Evolutionary conservation across 2,329 filamentous ascomycete species (phyloP), one percentile per base, ranked within the genome.

Genomic region (Colletotrichum filicis): DNA sequence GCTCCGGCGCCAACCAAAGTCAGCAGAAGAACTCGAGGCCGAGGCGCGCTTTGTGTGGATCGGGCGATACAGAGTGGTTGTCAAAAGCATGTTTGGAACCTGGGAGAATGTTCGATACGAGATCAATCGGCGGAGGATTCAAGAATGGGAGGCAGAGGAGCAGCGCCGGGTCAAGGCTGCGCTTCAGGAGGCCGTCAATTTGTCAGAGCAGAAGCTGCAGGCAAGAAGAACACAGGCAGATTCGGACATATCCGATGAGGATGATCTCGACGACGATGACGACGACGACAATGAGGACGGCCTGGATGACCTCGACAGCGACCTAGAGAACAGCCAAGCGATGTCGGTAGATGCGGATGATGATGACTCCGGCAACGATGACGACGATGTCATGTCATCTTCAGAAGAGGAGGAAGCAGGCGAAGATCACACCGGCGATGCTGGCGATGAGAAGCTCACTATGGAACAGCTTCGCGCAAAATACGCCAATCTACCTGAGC

Each of bases 11-110:
- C 93, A 95, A 76, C 93, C 93, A 12, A 94, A 94, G 77, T 92
- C 92, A 0, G 87, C 89, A 1, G 95, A 98, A 78, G 93, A 98
- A 80, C 88, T 98, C 22, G 92, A 95, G 77, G 90, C 90, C 16
- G 96, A 98, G 79, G 91, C 94, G 71, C 87, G 89, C 66, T 91
- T 92, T 28, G 87, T 91, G 77, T 91, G 91, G 82, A 87, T 92
- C 74, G 84, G 85, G 58, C 89, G 91, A 32, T 97, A 97, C 81
- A 94, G 91, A 74, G 89, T 92, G 73, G 89, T 98, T 19, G 86
- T 93, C 75, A 92, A 82, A 75, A 86, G 84, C 22, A 75, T 91
- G 53, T 82, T 81, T 53, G 87, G 85, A 37, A 92, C 88, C 0
- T 93, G 91, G 90, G 91, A 92, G 35, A 92, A 92, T 77, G 90